These are phyloP conservation scores for Saxispiralis lemnorum DNA, from an alignment of 495 filamentous ascomycete species.

Conservation along the genomic window DNA sequence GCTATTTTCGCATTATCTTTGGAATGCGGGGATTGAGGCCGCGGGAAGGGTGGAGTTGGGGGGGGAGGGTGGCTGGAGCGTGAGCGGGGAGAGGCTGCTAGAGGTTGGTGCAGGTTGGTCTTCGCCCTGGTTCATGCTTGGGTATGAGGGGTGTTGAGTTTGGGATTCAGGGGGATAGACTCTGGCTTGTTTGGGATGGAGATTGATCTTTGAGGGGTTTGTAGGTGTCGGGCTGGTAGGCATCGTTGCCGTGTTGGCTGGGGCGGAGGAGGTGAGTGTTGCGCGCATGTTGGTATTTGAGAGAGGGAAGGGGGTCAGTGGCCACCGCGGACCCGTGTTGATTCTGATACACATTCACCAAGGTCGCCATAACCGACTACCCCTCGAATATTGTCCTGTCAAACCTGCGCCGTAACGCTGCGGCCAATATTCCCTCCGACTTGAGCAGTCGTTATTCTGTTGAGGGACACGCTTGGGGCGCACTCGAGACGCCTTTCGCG, in stretches of 20 bases:
- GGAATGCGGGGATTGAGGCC: constrained; percentile 63
- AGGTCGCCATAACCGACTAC: constrained; percentile 47
- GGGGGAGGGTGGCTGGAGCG: constrained; percentile 29
- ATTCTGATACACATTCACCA: background rate
- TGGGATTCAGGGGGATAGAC: too few relatives aligned
- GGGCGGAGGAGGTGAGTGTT: constrained; percentile 35
- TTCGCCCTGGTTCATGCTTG: too few relatives aligned
- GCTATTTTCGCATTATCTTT: constrained; percentile 70
- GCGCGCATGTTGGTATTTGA: too few relatives aligned
- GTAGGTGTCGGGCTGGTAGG: constrained; percentile 59
- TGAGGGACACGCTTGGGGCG: constrained; percentile 60
- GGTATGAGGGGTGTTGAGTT: too few relatives aligned
- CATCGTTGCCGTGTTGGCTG: constrained; percentile 45
- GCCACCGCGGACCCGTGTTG: background rate
- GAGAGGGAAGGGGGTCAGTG: too few relatives aligned
- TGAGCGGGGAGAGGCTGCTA: constrained; percentile 34
- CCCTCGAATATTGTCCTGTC: constrained; percentile 42
- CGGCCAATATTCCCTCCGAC: constrained; percentile 29
- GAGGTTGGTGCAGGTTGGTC: constrained; percentile 43
- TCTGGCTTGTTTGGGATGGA: too few relatives aligned
- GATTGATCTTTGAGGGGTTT: background rate
- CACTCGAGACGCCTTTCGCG: constrained; percentile 36
- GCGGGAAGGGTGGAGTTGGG: constrained; percentile 45
- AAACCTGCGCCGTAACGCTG: constrained; percentile 45
- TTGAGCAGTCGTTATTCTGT: constrained; percentile 26